Evolutionary conservation across 371 early-diverging fungal species (phyloP).

Genomic region (Mortierella sp.): DNA sequence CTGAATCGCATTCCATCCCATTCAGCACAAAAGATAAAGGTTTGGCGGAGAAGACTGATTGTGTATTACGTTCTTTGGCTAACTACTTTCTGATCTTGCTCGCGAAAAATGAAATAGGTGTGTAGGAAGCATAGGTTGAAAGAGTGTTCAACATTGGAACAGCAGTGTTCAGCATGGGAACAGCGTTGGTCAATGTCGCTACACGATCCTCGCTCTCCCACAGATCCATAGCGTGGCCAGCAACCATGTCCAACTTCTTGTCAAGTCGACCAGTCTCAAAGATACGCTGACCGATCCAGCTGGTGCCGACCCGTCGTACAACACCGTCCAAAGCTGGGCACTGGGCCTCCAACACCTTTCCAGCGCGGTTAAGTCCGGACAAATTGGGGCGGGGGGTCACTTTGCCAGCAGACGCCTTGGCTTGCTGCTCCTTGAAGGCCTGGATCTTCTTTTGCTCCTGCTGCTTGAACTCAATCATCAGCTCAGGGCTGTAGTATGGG

Average conservation of each 20-base stretch:
- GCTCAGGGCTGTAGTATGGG: neutral
- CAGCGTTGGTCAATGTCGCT: conserved; percentile 4
- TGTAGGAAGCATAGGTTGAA: neutral
- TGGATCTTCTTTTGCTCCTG: neutral
- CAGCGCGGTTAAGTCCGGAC: conserved; percentile 27
- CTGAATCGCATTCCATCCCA: too few species aligned
- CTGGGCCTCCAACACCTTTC: conserved; percentile 28
- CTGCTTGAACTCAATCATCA: neutral
- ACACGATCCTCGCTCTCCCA: conserved; percentile 25
- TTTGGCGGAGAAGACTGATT: too few species aligned
- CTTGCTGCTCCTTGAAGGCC: neutral
- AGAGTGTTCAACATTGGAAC: conserved; percentile 11
- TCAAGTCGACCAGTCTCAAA: conserved; percentile 9
- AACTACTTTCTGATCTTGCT: conserved; percentile 1
- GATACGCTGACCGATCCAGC: conserved; percentile 33
- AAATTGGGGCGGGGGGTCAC: neutral
- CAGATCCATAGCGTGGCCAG: conserved; percentile 32
- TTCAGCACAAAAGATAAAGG: too few species aligned
- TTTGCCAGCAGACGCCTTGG: neutral
- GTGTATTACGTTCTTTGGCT: too few species aligned
- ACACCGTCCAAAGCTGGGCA: conserved; percentile 20
- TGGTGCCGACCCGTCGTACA: conserved; percentile 18
- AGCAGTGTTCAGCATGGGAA: conserved; percentile 5
- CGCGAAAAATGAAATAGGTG: conserved; percentile 2
- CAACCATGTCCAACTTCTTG: conserved; percentile 19